Percentiles rank a stretch among this genome's conserved stretches.
These are phyloP conservation scores for Tetratostichococcus sp. DNA, from an alignment of 139 green algal species.

Conservation along the genomic window DNA sequence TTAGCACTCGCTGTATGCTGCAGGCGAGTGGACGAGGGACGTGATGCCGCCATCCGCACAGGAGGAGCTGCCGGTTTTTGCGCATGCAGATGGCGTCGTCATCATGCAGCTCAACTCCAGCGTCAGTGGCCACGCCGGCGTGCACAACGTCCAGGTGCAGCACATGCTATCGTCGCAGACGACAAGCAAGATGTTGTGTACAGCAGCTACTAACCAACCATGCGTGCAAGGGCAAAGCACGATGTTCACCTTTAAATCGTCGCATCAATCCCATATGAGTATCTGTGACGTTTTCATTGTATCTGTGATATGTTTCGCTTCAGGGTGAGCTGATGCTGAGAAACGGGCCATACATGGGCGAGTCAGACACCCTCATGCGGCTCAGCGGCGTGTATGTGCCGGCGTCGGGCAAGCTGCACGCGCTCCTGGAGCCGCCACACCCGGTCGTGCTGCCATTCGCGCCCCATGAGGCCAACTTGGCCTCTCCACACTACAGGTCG, in stretches of 20 bases:
- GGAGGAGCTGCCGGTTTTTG: neutral
- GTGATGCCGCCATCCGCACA: neutral
- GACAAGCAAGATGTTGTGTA: no score
- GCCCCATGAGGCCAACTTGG: neutral
- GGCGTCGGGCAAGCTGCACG: conserved; percentile 33
- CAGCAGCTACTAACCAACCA: no score
- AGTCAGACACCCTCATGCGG: conserved; percentile 43
- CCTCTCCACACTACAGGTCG: conserved; percentile 15
- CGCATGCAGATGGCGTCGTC: neutral
- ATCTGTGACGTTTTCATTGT: no score
- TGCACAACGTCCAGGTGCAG: conserved; percentile 11
- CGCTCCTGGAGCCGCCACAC: conserved; percentile 23
- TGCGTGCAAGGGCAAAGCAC: no score
- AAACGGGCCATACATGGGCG: conserved; percentile 49
- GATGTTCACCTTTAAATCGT: no score
- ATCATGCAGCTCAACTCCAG: conserved; percentile 5
- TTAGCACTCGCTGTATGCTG: no score
- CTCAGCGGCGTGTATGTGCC: conserved; percentile 48
- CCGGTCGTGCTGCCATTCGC: conserved; percentile 4
- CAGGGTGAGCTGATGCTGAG: conserved; percentile 64
- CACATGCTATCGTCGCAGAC: neutral
- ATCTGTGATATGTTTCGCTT: no score
- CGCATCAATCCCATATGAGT: no score
- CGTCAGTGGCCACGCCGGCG: neutral
- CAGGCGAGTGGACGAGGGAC: neutral